phyloP scores from a whole-genome alignment of 1,139 yeast species.

The Candida tetrigidarum region DNA sequence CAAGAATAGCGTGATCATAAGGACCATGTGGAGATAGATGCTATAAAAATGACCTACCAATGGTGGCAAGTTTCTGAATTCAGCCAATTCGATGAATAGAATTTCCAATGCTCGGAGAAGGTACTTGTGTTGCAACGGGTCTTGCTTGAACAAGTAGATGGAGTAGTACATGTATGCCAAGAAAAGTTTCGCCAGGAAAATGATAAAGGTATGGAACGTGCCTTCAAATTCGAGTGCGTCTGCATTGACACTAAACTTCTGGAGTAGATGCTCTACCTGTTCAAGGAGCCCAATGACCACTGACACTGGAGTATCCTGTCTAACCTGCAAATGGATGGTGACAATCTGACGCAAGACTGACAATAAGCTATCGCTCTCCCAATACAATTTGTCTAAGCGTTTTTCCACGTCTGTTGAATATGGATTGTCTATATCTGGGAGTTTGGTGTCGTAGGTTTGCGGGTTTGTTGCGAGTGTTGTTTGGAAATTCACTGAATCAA shows the following conservation, averaged over 20 bases:
- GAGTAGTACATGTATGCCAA: constrained; percentile 24
- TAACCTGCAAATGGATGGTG: neutral
- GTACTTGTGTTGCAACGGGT: constrained; percentile 26
- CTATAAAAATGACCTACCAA: constrained; percentile 17
- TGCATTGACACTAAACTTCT: neutral
- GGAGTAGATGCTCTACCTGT: neutral
- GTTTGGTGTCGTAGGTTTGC: constrained; percentile 25
- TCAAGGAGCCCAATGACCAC: constrained; percentile 1
- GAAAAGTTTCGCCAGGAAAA: constrained; percentile 19
- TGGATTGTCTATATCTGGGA: constrained; percentile 23
- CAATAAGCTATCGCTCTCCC: constrained; percentile 15
- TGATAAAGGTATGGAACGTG: constrained; percentile 9
- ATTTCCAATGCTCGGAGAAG: constrained; percentile 25
- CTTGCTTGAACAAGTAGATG: constrained; percentile 24
- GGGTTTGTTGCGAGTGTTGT: constrained; percentile 14
- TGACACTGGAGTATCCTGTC: neutral
- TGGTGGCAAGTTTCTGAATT: constrained; percentile 18
- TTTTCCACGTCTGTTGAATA: constrained; percentile 24
- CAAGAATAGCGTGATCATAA: constrained; percentile 9
- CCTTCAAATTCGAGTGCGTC: constrained; percentile 6
- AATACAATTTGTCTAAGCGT: constrained; percentile 20
- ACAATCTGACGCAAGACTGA: constrained; percentile 12
- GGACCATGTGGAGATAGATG: constrained; percentile 17
- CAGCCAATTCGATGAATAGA: constrained; percentile 24
- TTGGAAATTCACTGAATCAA: constrained; percentile 20